These are phyloP conservation scores for Glarea lozoyensis DNA, from an alignment of 495 filamentous ascomycete genomes.

Conservation along the genomic window DNA sequence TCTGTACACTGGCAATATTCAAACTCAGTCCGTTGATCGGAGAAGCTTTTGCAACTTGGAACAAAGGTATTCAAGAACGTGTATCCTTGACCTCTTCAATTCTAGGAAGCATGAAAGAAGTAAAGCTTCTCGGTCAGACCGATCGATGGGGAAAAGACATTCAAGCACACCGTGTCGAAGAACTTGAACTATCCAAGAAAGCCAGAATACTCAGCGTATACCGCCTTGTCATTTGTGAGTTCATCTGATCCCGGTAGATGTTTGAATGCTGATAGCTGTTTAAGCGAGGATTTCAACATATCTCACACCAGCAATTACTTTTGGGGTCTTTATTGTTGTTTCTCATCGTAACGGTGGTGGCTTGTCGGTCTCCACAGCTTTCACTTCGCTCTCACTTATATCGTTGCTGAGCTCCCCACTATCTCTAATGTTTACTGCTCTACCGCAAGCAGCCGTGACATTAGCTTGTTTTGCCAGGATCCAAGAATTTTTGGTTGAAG, in stretches of 20 bases:
- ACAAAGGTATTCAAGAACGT: slow-evolving; percentile 26
- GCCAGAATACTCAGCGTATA: slow-evolving; percentile 16
- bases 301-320: neutral
- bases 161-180: slow-evolving; percentile 15
- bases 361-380: too few relatives aligned
- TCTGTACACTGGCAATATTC: too few relatives aligned
- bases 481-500: too few relatives aligned
- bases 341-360: too few relatives aligned
- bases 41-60: slow-evolving; percentile 16
- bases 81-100: slow-evolving; percentile 21
- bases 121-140: slow-evolving; percentile 23
- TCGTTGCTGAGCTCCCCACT: too few relatives aligned
- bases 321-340: too few relatives aligned
- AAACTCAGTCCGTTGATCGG: too few relatives aligned
- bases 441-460: too few relatives aligned
- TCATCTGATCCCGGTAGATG: neutral
- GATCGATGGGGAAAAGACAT: slow-evolving; percentile 8
- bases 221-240: slow-evolving; percentile 15
- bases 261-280: neutral
- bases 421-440: too few relatives aligned
- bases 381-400: too few relatives aligned
- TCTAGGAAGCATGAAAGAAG: slow-evolving; percentile 23
- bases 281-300: neutral
- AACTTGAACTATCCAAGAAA: slow-evolving; percentile 35
- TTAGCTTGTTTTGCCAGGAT: too few relatives aligned